phyloP scores from a whole-genome alignment of 2,329 filamentous ascomycete species.

The Xylaria sp. region DNA sequence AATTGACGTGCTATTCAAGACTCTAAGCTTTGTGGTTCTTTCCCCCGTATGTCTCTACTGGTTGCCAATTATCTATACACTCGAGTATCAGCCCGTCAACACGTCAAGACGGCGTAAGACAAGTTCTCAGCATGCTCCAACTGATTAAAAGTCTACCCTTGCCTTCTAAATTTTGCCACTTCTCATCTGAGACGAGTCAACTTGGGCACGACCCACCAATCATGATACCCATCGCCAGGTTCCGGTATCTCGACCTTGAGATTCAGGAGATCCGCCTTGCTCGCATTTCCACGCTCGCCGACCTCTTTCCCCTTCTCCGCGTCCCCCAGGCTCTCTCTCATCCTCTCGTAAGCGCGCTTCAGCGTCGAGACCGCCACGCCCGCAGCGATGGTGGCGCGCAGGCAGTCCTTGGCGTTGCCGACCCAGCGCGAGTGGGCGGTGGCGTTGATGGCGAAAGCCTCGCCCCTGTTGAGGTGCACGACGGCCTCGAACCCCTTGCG shows the following conservation, averaged over 20 bases:
- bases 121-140: neutral
- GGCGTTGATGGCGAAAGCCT: conserved; percentile 63
- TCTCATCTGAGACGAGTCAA: conserved; percentile 47
- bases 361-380: conserved; percentile 72
- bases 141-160: neutral
- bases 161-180: neutral
- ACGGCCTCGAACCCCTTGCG: conserved; percentile 68
- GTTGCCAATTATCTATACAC: neutral
- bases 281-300: conserved; percentile 13
- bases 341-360: conserved; percentile 60
- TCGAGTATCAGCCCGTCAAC: neutral
- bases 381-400: conserved; percentile 77
- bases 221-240: conserved; percentile 66
- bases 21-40: neutral
- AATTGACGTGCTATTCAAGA: neutral
- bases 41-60: neutral
- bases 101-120: neutral
- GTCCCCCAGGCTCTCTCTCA: conserved; percentile 36
- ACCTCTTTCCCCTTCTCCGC: conserved; percentile 33
- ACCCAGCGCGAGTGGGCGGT: conserved; percentile 70
- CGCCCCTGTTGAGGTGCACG: conserved; percentile 60
- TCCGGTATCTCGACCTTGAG: conserved; percentile 64
- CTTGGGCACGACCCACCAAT: conserved; percentile 72
- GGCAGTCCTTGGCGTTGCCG: conserved; percentile 65
- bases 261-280: conserved; percentile 26